Evolutionary conservation across 352 stramenopile genomes (phyloP).

Genomic region (Phytophthora citrophthora): DNA sequence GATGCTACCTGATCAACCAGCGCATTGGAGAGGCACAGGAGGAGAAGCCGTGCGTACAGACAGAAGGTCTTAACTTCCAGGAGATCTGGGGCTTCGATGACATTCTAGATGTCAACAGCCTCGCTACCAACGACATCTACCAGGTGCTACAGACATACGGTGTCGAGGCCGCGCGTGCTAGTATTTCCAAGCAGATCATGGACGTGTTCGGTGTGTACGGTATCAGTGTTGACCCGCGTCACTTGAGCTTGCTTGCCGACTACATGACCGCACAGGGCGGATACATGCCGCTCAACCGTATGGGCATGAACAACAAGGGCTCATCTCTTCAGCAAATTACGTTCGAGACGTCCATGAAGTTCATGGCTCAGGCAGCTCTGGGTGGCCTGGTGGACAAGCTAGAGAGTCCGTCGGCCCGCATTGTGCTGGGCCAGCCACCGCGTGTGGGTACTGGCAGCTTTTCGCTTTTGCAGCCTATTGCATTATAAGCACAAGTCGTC

Average conservation of each 20-base stretch:
- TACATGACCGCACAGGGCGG: constrained; percentile 99
- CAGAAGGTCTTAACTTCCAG: constrained; percentile 98
- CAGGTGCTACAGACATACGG: constrained; percentile 97
- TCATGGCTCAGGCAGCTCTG: constrained; percentile 96
- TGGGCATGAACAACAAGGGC: constrained; percentile 96
- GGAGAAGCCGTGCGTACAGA: constrained; percentile 91
- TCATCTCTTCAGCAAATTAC: constrained; percentile 99
- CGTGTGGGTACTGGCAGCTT: constrained; percentile 96
- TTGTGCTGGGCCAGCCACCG: constrained; percentile 95
- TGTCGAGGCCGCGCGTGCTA: constrained; percentile 97
- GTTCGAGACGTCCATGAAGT: constrained; percentile 99
- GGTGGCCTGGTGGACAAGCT: constrained; percentile 90
- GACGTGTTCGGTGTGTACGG: constrained; percentile 99
- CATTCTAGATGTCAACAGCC: constrained; percentile 93
- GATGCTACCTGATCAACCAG: constrained; percentile 92
- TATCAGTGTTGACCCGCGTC: constrained; percentile 98
- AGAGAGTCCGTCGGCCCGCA: constrained; percentile 93
- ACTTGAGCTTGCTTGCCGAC: constrained; percentile 99
- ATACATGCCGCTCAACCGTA: constrained; percentile 98
- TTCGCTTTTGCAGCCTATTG: constrained; percentile 91
- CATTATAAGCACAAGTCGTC: constrained; percentile 57
- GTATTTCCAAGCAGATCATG: constrained; percentile 99
- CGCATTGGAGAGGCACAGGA: constrained; percentile 77
- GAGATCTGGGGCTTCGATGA: constrained; percentile 96
- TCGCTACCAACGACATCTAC: constrained; percentile 99